Evolutionary conservation across 441 rosid species (phyloP).

Genomic region (Gossypium schwendimanii): DNA sequence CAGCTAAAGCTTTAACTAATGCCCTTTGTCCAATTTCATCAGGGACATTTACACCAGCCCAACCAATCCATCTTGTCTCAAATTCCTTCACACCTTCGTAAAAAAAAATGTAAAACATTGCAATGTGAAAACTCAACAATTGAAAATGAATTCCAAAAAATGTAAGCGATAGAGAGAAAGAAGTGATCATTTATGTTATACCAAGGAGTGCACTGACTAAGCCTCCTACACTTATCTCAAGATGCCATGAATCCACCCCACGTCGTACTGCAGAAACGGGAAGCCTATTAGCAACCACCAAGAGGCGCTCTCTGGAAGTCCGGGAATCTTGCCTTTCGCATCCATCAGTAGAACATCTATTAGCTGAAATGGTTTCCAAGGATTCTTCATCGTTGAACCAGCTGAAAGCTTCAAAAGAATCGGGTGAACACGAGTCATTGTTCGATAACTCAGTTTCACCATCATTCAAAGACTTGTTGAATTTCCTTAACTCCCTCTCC

Average conservation of each 20-base stretch:
- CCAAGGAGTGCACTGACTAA: constrained; percentile 69
- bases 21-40: constrained; percentile 59
- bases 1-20: constrained; percentile 56
- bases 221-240: constrained; percentile 69
- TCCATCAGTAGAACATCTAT: constrained; percentile 22
- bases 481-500: constrained; percentile 48
- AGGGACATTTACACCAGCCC: constrained; percentile 82
- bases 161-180: not conserved
- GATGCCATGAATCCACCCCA: constrained; percentile 56
- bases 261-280: constrained; percentile 67
- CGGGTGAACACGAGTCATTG: constrained; percentile 21
- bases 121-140: not conserved
- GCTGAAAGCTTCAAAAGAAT: constrained; percentile 23
- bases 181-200: constrained; percentile 11
- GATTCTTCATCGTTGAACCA: constrained; percentile 24
- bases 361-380: constrained; percentile 19
- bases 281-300: constrained; percentile 75
- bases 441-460: constrained; percentile 26
- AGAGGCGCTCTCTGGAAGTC: constrained; percentile 46
- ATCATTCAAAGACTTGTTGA: constrained; percentile 26
- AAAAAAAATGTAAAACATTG: not conserved
- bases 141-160: not conserved
- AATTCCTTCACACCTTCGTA: constrained; percentile 63
- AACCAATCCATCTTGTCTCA: constrained; percentile 81
- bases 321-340: not conserved